Percentiles rank a stretch among this genome's conserved stretches.
phyloP scores from a whole-genome alignment of 2,329 filamentous ascomycete species.

The Penicillium vulpinum region DNA sequence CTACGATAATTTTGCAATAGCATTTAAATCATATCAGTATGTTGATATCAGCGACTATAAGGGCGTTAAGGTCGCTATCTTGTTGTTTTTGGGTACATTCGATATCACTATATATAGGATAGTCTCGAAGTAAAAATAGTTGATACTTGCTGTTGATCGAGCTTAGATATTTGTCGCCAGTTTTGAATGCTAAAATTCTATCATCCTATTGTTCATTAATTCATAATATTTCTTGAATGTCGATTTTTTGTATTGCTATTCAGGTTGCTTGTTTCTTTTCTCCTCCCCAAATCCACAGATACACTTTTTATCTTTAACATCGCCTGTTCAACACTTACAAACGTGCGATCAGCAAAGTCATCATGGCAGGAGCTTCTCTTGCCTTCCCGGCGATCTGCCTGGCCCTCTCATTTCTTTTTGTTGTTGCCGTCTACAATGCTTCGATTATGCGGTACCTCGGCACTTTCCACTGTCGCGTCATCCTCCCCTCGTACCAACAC shows the following conservation, averaged over 20 bases:
- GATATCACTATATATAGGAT: neutral
- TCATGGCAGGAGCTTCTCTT: constrained; percentile 7
- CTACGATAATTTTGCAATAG: neutral
- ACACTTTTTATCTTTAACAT: neutral
- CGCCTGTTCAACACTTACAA: neutral
- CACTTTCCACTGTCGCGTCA: neutral
- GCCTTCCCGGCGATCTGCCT: constrained; percentile 16
- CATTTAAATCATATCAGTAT: neutral
- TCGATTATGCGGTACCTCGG: neutral
- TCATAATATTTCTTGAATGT: too few relatives aligned
- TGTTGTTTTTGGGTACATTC: neutral
- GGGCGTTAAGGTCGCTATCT: neutral
- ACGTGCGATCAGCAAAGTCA: neutral
- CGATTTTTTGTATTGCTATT: neutral
- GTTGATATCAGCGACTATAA: neutral
- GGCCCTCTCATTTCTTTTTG: constrained; percentile 18
- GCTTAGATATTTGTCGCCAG: neutral
- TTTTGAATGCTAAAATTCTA: neutral
- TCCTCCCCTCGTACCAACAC: neutral
- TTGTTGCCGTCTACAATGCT: constrained; percentile 8
- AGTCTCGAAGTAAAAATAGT: neutral
- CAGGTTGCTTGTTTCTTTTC: neutral
- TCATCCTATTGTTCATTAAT: neutral
- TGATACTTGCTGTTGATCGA: neutral
- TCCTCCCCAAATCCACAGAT: neutral